Conservation (phyloP, 2,329 filamentous ascomycete genomes). For the Ophiostoma triangulosporum region DNA sequence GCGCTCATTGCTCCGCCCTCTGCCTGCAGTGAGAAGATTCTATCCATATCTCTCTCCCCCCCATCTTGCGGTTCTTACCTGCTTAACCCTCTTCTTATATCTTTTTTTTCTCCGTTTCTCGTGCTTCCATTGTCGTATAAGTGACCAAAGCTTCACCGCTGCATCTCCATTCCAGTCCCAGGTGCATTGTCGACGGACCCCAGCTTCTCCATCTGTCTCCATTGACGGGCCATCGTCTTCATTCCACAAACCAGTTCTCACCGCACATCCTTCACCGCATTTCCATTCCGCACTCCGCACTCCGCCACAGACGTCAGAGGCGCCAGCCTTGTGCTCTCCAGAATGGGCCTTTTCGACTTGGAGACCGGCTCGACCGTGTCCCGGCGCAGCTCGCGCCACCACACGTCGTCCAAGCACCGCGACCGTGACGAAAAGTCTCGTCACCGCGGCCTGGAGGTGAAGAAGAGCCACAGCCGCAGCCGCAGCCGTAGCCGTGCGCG, state of each 20-base stretch:
- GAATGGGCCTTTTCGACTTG: slow-evolving; percentile 23
- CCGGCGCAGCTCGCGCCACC: slow-evolving; percentile 13
- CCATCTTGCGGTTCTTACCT: not conserved
- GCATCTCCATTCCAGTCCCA: slow-evolving; percentile 1
- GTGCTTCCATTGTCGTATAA: not conserved
- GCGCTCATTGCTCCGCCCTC: not conserved
- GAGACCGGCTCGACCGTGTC: slow-evolving; percentile 19
- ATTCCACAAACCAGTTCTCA: not conserved
- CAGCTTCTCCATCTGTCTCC: not conserved
- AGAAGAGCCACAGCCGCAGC: slow-evolving; percentile 22
- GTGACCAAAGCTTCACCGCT: not conserved
- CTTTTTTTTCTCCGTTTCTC: not conserved
- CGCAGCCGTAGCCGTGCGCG: slow-evolving; percentile 21
- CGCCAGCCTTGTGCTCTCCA: not conserved
- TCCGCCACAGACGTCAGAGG: not conserved
- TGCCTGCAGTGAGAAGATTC: too few species aligned
- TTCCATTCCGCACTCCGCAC: not conserved
- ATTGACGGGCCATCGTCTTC: not conserved
- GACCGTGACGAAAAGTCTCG: slow-evolving; percentile 7
- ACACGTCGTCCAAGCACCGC: slow-evolving; percentile 16
- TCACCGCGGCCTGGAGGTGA: slow-evolving; percentile 19
- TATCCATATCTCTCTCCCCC: not conserved
- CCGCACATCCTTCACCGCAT: not conserved
- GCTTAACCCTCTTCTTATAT: not conserved
- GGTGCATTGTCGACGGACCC: not conserved